Conservation (phyloP, 331 rosid genomes). For the Spiraea crenata region DNA sequence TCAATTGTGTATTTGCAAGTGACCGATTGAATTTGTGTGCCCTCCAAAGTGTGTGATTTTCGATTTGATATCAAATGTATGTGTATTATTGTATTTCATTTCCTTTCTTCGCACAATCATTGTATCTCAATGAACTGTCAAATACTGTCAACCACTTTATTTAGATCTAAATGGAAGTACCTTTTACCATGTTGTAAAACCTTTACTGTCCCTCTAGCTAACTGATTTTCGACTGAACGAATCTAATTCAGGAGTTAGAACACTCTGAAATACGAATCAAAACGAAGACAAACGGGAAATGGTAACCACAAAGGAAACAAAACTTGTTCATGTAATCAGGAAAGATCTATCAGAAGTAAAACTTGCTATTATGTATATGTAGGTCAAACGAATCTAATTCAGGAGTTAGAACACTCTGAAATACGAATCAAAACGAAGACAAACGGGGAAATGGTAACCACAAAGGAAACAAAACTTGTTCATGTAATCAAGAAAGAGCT, state of each 20-base stretch:
- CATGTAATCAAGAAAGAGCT: not conserved
- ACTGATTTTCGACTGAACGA: not conserved
- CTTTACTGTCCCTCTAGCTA: no score
- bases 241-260: no score
- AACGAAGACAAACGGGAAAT: not conserved
- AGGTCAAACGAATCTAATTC: not conserved
- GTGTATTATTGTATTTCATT: not conserved
- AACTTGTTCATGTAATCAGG: not conserved
- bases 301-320: not conserved
- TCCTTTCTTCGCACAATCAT: not conserved
- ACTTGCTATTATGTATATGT: not conserved
- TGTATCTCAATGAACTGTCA: not conserved
- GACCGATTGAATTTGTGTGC: not conserved
- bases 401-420: no score
- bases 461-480: not conserved
- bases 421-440: not conserved
- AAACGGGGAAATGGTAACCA: not conserved
- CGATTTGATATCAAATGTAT: constrained; percentile 4
- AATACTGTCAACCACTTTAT: not conserved
- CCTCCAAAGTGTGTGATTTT: not conserved
- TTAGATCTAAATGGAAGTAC: not conserved
- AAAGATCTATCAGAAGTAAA: not conserved
- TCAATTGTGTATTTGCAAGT: not conserved
- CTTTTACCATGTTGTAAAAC: not conserved
- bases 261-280: not conserved